Percentiles rank a stretch among this genome's conserved stretches.
Evolutionary conservation across 2,329 filamentous ascomycete genomes (phyloP).

Genomic region (Phaeosphaeriaceae sp.): DNA sequence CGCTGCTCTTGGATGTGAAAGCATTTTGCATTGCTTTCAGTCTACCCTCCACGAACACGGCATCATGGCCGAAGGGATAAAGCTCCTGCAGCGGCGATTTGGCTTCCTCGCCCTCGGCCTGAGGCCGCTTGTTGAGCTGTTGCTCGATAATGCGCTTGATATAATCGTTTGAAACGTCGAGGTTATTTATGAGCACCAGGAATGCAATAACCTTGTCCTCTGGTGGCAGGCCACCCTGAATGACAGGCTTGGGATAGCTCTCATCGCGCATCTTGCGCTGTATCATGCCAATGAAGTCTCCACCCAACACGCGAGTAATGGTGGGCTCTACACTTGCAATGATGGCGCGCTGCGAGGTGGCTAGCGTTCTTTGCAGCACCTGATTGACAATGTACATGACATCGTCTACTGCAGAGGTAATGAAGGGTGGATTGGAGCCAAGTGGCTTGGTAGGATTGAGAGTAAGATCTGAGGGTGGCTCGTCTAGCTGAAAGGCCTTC

Average conservation of each 20-base stretch:
- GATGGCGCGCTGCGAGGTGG: conserved; percentile 82
- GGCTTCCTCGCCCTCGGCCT: conserved; percentile 49
- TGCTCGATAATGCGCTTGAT: conserved; percentile 81
- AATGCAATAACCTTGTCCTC: conserved; percentile 90
- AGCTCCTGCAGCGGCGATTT: conserved; percentile 59
- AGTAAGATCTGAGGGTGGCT: conserved; percentile 79
- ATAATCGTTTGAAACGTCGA: conserved; percentile 92
- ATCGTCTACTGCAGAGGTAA: conserved; percentile 94
- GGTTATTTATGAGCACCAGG: conserved; percentile 91
- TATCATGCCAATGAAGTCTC: conserved; percentile 95
- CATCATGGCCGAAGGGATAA: conserved; percentile 84
- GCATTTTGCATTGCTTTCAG: conserved; percentile 72
- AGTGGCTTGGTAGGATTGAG: conserved; percentile 76
- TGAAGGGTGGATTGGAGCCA: conserved; percentile 82
- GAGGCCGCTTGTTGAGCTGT: conserved; percentile 57
- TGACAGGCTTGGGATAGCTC: conserved; percentile 80
- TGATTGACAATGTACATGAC: conserved; percentile 99
- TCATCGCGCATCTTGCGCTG: conserved; percentile 98
- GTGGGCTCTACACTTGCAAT: conserved; percentile 80
- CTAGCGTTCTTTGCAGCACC: conserved; percentile 83
- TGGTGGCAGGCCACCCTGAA: conserved; percentile 82
- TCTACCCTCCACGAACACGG: conserved; percentile 70
- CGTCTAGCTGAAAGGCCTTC: conserved; percentile 96
- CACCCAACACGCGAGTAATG: conserved; percentile 78
- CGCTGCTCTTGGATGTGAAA: conserved; percentile 79